Conservation (phyloP, 202 grass and related monocot species). For the Carex sylvatica region DNA sequence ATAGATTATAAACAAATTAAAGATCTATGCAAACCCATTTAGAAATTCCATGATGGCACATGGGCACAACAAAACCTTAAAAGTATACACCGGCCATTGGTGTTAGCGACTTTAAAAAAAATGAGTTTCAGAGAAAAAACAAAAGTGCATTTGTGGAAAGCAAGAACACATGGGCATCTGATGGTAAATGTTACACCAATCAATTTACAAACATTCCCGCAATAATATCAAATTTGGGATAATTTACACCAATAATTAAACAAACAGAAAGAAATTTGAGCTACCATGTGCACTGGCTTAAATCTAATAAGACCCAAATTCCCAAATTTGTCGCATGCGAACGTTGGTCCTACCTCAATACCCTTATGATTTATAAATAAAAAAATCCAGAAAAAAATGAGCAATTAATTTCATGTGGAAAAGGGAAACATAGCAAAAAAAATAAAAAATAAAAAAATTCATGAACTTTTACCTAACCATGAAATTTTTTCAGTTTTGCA, state of each 20-base stretch:
- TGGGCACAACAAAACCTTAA: slow-evolving; percentile 27
- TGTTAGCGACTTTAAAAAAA: not conserved
- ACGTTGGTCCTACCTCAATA: slow-evolving; percentile 15
- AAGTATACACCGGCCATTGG: not conserved
- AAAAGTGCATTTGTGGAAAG: slow-evolving; percentile 17
- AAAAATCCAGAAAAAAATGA: slow-evolving; percentile 2
- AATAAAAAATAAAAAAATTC: no score
- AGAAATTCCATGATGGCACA: slow-evolving; percentile 24
- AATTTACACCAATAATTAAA: slow-evolving; percentile 24
- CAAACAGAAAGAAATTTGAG: slow-evolving; percentile 21
- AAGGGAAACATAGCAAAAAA: not conserved
- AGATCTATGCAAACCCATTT: slow-evolving; percentile 19
- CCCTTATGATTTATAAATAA: not conserved
- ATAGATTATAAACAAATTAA: slow-evolving; percentile 22
- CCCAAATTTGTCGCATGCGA: slow-evolving; percentile 9
- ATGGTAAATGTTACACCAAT: not conserved
- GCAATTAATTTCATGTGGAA: slow-evolving; percentile 1
- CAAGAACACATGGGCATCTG: slow-evolving; percentile 24
- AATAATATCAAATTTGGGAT: slow-evolving; percentile 19
- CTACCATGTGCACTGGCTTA: slow-evolving; percentile 27
- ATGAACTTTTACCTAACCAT: slow-evolving; percentile 5
- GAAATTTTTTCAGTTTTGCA: not conserved
- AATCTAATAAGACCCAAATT: not conserved
- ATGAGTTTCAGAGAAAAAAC: slow-evolving; percentile 7
- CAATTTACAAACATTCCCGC: not conserved